phyloP scores from a whole-genome alignment of 1,284 basidiomycete genomes.

The Ceratobasidium sp. region DNA sequence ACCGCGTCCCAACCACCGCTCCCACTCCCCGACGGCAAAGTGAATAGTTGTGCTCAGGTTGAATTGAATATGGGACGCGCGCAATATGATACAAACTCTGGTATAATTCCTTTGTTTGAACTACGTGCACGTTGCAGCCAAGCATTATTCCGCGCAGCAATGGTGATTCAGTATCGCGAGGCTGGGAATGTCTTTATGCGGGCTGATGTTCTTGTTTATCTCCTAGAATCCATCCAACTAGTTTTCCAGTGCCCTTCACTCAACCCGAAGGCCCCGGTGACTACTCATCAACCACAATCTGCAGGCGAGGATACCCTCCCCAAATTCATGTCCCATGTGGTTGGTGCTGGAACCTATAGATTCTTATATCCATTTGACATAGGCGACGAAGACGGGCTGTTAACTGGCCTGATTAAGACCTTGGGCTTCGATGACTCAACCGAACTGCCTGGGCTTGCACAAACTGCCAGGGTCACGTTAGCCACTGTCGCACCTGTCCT shows the following conservation, averaged over 20 bases:
- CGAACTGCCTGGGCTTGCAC: background rate
- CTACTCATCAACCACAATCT: background rate
- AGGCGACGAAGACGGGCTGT: background rate
- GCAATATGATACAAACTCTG: too few relatives aligned
- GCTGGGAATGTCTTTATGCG: background rate
- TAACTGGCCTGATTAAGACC: background rate
- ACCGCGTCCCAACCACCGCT: too few relatives aligned
- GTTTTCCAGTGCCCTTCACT: background rate
- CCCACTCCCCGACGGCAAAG: too few relatives aligned
- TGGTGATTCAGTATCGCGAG: background rate
- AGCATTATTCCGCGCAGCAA: background rate
- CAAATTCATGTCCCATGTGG: background rate
- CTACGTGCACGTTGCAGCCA: conserved; percentile 15
- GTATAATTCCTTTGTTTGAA: background rate
- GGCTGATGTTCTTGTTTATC: background rate
- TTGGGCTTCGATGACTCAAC: background rate
- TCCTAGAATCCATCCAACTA: background rate
- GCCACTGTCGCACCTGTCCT: conserved; percentile 3
- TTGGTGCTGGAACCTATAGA: background rate
- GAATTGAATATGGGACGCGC: too few relatives aligned
- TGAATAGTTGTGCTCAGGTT: too few relatives aligned
- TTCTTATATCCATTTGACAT: background rate
- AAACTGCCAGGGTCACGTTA: background rate
- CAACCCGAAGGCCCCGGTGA: background rate
- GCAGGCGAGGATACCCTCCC: background rate